Evolutionary conservation across 2,329 filamentous ascomycete genomes (phyloP), one percentile per base, ranked within the genome.

Genomic region (Trichoderma asperellum): DNA sequence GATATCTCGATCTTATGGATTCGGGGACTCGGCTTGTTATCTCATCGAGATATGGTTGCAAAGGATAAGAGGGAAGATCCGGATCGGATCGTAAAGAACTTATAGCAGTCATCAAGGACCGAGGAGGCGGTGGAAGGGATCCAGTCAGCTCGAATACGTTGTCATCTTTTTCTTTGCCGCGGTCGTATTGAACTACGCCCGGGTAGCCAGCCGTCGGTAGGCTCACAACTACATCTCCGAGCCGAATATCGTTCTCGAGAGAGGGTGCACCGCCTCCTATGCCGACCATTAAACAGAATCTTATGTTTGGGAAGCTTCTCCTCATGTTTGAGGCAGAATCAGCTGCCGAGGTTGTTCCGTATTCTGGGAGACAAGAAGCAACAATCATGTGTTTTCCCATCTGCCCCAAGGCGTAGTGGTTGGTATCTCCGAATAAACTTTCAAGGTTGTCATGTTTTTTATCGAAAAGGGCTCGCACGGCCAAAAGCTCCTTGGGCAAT

Each of bases 381-480:
- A 73, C 73, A 4, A 73, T 62, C 27, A 69, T 60, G 40, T 74
- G 72, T 1, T 52, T 29, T 0, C 34, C 62, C 27, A 74, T 71
- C 0, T 12, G 35, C 7, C 73, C 73, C 0, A 74, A 24, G 4
- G 63, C 49, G 32, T 74, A 72, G n/a, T 55, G 47, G 21, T 64
- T 64, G 49, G 7, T 58, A 34, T 71, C 71, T 29, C n/a, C 58
- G 40, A 3, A 4, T n/a, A 43, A 2, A 43, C 40, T 43, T 24
- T 57, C 32, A 11, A 60, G 59, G 12, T 24, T 58, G 21, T 2
- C 60, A 21, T 73, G 69, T 7, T 63, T 66, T 2, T 21, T 43
- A 18, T 73, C 71, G 53, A 73, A 71, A 0, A 73, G 69, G 4
- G 72, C 68, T n/a, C 71, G 60, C 5, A 73, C 72, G 1, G 69